Evolutionary conservation across 768 basidiomycete species (phyloP).

Genomic region (Pholiota conissans): DNA sequence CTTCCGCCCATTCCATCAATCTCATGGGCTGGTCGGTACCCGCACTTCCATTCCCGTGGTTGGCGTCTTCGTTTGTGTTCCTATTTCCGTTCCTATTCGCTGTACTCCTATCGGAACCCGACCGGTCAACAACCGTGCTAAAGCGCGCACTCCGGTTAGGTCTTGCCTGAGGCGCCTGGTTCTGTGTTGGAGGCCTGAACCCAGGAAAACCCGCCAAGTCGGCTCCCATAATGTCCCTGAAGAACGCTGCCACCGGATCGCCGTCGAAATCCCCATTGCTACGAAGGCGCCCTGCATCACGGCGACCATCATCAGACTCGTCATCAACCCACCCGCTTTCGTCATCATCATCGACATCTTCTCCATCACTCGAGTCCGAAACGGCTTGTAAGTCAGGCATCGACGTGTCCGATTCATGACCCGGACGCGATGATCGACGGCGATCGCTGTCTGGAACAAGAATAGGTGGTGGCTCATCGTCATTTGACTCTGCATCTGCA

Average conservation of each 20-base stretch:
- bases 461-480: background rate
- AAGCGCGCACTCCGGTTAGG: conserved; percentile 3
- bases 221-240: background rate
- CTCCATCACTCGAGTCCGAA: background rate
- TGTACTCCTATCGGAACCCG: background rate
- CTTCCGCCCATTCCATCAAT: background rate
- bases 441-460: background rate
- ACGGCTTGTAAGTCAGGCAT: conserved; percentile 1
- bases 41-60: background rate
- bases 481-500: background rate
- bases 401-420: conserved; percentile 1
- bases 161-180: background rate
- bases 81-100: background rate
- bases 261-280: no score
- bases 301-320: background rate
- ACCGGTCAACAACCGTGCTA: conserved; percentile 6
- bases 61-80: background rate
- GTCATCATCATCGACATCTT: background rate
- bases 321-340: background rate
- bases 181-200: background rate
- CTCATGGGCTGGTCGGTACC: background rate
- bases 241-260: no score
- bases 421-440: background rate
- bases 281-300: no score
- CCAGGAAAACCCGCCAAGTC: background rate